Conservation (phyloP, 1,284 basidiomycete species). For the Porodaedalea pini region DNA sequence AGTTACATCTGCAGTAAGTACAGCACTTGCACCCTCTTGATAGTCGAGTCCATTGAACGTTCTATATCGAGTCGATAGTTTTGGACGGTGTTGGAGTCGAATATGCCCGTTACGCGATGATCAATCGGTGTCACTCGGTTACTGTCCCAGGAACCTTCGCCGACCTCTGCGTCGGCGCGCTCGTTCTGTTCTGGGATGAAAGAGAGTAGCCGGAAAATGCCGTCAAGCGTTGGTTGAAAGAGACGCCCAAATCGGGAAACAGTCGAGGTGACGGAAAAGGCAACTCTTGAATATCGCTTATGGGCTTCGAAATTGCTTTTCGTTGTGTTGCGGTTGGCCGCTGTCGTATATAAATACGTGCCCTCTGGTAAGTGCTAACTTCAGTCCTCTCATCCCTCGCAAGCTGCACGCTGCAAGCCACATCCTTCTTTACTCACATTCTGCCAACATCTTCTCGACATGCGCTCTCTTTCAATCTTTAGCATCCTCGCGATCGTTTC, state of each 20-base stretch:
- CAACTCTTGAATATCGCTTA: slow-evolving; percentile 5
- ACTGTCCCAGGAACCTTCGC: background rate
- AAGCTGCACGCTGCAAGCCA: background rate
- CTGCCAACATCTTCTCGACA: background rate
- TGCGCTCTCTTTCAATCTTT: slow-evolving; percentile 16
- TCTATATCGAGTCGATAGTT: slow-evolving; percentile 6
- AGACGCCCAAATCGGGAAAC: background rate
- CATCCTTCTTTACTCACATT: background rate
- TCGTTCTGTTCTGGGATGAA: slow-evolving; percentile 2
- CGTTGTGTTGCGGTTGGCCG: background rate
- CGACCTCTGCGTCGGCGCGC: slow-evolving; percentile 1
- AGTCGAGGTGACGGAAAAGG: background rate
- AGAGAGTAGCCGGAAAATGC: background rate
- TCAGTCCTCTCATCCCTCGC: background rate
- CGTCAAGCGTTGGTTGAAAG: background rate
- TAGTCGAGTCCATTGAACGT: slow-evolving; percentile 2
- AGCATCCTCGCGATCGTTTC: slow-evolving; percentile 9
- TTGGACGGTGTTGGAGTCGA: background rate
- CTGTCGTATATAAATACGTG: slow-evolving; percentile 7
- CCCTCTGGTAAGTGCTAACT: background rate
- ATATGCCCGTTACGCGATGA: background rate
- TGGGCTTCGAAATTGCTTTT: slow-evolving; percentile 3
- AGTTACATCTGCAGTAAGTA: background rate
- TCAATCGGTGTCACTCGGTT: slow-evolving; percentile 1
- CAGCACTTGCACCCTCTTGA: background rate